These are phyloP conservation scores for Neurospora africana DNA, from an alignment of 495 filamentous ascomycete genomes.

Conservation along the genomic window DNA sequence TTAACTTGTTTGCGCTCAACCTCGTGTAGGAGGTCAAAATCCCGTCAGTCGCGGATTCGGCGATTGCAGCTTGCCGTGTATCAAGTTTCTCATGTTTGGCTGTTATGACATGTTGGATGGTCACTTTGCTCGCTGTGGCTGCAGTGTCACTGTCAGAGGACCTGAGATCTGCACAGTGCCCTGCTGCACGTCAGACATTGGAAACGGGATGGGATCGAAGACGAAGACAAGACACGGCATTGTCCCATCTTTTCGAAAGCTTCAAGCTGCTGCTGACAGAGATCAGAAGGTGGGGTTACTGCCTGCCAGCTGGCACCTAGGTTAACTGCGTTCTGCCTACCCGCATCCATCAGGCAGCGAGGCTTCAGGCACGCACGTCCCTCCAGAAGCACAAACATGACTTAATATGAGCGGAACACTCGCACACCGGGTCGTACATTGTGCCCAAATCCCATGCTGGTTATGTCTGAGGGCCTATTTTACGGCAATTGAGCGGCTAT, in stretches of 20 bases:
- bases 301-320: not conserved
- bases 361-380: not conserved
- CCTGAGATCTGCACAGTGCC: not conserved
- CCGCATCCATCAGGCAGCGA: not conserved
- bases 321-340: not conserved
- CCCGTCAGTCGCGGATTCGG: not conserved
- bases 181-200: not conserved
- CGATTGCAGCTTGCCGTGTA: constrained; percentile 3
- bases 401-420: not conserved
- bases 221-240: not conserved
- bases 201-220: not conserved
- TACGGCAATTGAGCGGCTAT: not conserved
- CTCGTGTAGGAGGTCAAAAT: not conserved
- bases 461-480: not conserved
- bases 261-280: not conserved
- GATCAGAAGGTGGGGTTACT: not conserved
- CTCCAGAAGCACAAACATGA: not conserved
- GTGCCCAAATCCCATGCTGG: not conserved
- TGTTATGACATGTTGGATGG: not conserved
- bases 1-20: constrained; percentile 2
- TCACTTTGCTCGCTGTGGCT: not conserved
- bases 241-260: not conserved
- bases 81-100: not conserved
- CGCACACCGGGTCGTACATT: not conserved
- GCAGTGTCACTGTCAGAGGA: not conserved